Conservation (phyloP, 1,139 yeast species). For the Sugiyamaella paludigena region DNA sequence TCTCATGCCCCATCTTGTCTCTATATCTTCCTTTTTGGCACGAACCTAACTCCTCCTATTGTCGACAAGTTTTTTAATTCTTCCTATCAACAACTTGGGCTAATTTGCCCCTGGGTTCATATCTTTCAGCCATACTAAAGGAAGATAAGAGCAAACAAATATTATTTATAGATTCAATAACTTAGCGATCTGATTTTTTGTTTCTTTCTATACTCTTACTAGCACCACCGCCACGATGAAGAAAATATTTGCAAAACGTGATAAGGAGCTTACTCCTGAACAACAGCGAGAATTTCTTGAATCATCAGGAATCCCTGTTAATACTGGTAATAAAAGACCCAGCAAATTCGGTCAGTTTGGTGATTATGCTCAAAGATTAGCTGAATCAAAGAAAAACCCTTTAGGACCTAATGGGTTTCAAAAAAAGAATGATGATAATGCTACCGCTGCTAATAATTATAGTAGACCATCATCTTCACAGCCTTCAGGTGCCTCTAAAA, state of each 20-base stretch:
- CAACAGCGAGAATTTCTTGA: constrained; percentile 35
- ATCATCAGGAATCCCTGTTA: constrained; percentile 31
- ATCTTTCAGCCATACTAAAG: too few relatives aligned
- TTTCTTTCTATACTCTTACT: too few relatives aligned
- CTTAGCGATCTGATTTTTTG: too few relatives aligned
- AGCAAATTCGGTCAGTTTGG: constrained; percentile 38
- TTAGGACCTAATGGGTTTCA: constrained; percentile 13
- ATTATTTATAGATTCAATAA: background rate
- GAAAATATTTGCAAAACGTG: constrained; percentile 35
- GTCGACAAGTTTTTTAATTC: too few relatives aligned
- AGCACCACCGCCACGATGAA: constrained; percentile 28
- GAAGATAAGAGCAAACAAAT: too few relatives aligned
- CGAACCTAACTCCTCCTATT: too few relatives aligned
- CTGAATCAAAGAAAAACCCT: constrained; percentile 15
- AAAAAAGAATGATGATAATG: constrained; percentile 3
- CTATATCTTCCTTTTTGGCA: too few relatives aligned
- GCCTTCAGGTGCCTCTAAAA: background rate
- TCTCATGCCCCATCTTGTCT: too few relatives aligned
- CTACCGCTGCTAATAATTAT: background rate
- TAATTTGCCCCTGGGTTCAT: too few relatives aligned
- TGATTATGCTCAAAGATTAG: constrained; percentile 33
- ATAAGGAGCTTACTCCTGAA: constrained; percentile 39
- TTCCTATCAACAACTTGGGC: too few relatives aligned
- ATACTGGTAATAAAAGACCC: constrained; percentile 29
- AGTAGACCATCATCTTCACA: constrained; percentile 1